Evolutionary conservation across 345 rosid species (phyloP).

Genomic region (Tarenaya hassleriana): DNA sequence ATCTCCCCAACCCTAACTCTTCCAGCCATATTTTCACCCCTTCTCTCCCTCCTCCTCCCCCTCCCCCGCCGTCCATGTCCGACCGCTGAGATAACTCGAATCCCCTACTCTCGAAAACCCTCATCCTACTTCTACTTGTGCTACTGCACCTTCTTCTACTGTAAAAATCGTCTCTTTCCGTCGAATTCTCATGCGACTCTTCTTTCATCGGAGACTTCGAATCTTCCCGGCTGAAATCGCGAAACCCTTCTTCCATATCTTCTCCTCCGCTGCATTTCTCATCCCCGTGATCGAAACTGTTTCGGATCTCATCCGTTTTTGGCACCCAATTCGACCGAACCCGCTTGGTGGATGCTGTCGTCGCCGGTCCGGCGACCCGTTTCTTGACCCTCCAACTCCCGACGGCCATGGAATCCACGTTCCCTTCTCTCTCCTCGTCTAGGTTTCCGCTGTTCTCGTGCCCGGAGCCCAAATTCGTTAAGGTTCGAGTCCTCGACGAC

Average conservation of each 20-base stretch:
- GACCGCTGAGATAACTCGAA: constrained; percentile 50
- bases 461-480: constrained; percentile 45
- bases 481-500: constrained; percentile 47
- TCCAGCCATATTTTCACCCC: constrained; percentile 62
- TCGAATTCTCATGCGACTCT: constrained; percentile 35
- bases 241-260: constrained; percentile 41
- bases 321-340: constrained; percentile 57
- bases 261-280: constrained; percentile 50
- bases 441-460: constrained; percentile 47
- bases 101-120: constrained; percentile 25
- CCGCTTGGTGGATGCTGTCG: constrained; percentile 36
- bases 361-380: constrained; percentile 18
- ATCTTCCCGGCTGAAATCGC: constrained; percentile 53
- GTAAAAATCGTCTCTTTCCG: constrained; percentile 24
- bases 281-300: constrained; percentile 30
- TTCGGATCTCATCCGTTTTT: constrained; percentile 37
- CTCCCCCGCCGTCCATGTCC: constrained; percentile 37
- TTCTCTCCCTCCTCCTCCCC: constrained; percentile 32
- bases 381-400: constrained; percentile 65
- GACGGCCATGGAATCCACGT: constrained; percentile 49
- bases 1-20: constrained; percentile 63
- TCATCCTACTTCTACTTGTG: constrained; percentile 22
- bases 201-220: constrained; percentile 65
- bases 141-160: constrained; percentile 20
- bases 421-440: constrained; percentile 37